phyloP scores from a whole-genome alignment of 2,329 filamentous ascomycete species.

The Fusarium burgessii region DNA sequence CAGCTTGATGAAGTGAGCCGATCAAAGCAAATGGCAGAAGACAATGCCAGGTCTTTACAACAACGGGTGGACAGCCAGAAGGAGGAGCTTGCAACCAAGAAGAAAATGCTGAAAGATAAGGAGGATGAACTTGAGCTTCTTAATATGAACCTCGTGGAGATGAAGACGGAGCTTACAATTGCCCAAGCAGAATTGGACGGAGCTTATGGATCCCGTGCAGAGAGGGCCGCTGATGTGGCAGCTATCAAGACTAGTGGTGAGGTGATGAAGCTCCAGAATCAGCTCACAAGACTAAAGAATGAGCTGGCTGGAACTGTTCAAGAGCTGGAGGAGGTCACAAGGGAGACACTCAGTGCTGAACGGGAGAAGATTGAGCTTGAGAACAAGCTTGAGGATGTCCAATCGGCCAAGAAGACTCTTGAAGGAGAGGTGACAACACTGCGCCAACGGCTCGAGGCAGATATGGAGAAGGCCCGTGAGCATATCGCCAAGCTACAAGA shows the following conservation, averaged over 20 bases:
- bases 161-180: conserved; percentile 72
- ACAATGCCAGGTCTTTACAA: conserved; percentile 45
- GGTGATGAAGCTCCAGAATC: conserved; percentile 58
- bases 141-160: conserved; percentile 65
- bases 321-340: conserved; percentile 66
- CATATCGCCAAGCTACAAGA: conserved; percentile 60
- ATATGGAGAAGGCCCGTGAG: conserved; percentile 54
- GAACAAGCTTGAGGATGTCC: conserved; percentile 51
- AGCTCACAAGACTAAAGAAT: conserved; percentile 63
- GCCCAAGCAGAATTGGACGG: conserved; percentile 72
- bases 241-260: conserved; percentile 63
- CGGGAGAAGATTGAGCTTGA: conserved; percentile 61
- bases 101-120: conserved; percentile 61
- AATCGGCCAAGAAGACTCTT: conserved; percentile 31
- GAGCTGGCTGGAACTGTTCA: conserved; percentile 64
- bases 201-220: conserved; percentile 69
- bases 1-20: conserved; percentile 49
- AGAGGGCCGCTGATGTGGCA: conserved; percentile 69
- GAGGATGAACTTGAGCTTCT: conserved; percentile 64
- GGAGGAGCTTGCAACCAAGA: conserved; percentile 49
- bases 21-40: conserved; percentile 47
- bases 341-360: conserved; percentile 63
- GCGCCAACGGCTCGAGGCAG: conserved; percentile 55
- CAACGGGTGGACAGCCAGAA: conserved; percentile 39
- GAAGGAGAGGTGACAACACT: conserved; percentile 44